phyloP scores from a whole-genome alignment of 2,329 filamentous ascomycete genomes.

The Penicillium sumatraense region DNA sequence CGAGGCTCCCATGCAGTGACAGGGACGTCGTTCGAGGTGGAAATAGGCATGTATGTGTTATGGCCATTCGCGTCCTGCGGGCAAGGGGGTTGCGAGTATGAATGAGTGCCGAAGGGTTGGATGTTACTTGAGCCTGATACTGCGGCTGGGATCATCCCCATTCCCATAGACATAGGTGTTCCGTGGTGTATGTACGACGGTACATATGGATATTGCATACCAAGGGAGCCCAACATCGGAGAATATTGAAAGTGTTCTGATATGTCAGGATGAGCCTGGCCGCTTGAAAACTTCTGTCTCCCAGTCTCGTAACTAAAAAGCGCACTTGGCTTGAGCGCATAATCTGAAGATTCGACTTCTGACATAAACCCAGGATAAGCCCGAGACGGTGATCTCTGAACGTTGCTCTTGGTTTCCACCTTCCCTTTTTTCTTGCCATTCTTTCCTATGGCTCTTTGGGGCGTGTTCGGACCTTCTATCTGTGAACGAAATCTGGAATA shows the following conservation, averaged over 20 bases:
- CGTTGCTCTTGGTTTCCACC: constrained; percentile 18
- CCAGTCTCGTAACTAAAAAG: constrained; percentile 31
- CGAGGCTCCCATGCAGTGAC: neutral
- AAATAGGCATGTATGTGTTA: neutral
- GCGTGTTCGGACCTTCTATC: constrained; percentile 53
- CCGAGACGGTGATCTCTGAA: constrained; percentile 13
- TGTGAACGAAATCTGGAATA: constrained; percentile 59
- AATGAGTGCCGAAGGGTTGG: neutral
- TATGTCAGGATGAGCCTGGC: constrained; percentile 3
- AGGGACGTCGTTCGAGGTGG: neutral
- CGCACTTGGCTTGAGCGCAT: constrained; percentile 12
- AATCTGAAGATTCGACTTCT: constrained; percentile 17
- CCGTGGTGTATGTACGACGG: constrained; percentile 4
- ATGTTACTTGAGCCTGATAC: neutral
- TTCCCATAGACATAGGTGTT: neutral
- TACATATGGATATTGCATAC: constrained; percentile 5
- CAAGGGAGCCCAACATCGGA: constrained; percentile 9
- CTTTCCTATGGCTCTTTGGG: constrained; percentile 16
- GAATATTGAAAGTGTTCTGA: constrained; percentile 16
- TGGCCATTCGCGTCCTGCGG: constrained; percentile 1
- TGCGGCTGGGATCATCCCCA: neutral
- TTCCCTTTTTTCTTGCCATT: neutral
- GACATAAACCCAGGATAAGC: constrained; percentile 6
- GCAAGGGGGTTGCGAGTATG: neutral
- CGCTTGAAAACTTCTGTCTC: constrained; percentile 2